A percentile compares a stretch with the other conserved stretches of the same genome.
Evolutionary conservation across 2,329 filamentous ascomycete species (phyloP).

Genomic region (Thyridium curvatum): DNA sequence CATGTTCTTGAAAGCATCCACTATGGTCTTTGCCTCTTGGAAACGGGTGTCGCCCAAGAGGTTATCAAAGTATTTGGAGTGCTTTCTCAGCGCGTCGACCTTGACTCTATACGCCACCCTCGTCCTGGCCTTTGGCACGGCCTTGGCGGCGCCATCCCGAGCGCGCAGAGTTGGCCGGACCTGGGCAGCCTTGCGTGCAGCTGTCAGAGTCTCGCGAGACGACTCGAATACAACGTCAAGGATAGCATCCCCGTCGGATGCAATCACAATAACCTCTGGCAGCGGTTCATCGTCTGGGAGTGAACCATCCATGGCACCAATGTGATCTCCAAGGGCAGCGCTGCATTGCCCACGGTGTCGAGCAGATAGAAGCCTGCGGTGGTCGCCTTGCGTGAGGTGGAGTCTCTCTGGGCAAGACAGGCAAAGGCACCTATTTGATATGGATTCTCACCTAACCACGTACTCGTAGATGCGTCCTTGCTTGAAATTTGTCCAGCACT

Average conservation of each 20-base stretch:
- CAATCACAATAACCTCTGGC: constrained; percentile 41
- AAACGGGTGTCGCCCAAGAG: constrained; percentile 60
- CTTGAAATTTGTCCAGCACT: too few relatives aligned
- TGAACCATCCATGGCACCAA: too few relatives aligned
- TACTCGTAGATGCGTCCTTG: too few relatives aligned
- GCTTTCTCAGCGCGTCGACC: constrained; percentile 46
- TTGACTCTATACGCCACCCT: constrained; percentile 54
- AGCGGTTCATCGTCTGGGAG: constrained; percentile 4
- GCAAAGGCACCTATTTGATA: too few relatives aligned
- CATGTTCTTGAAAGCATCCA: constrained; percentile 43
- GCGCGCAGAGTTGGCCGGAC: constrained; percentile 8
- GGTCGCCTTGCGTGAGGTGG: too few relatives aligned
- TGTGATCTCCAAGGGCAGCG: too few relatives aligned
- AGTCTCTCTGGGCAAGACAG: too few relatives aligned
- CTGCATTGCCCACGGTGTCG: too few relatives aligned
- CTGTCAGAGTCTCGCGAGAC: constrained; percentile 41
- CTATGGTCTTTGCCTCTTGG: constrained; percentile 52
- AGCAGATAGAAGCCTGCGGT: too few relatives aligned
- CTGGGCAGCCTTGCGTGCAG: constrained; percentile 30
- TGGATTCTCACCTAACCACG: too few relatives aligned
- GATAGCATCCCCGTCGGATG: constrained; percentile 55
- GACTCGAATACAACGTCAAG: constrained; percentile 62
- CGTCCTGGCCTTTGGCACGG: constrained; percentile 22
- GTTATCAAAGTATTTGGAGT: constrained; percentile 65
- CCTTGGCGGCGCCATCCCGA: constrained; percentile 9